phyloP scores from a whole-genome alignment of 345 rosid species.

The Psidium guajava region DNA sequence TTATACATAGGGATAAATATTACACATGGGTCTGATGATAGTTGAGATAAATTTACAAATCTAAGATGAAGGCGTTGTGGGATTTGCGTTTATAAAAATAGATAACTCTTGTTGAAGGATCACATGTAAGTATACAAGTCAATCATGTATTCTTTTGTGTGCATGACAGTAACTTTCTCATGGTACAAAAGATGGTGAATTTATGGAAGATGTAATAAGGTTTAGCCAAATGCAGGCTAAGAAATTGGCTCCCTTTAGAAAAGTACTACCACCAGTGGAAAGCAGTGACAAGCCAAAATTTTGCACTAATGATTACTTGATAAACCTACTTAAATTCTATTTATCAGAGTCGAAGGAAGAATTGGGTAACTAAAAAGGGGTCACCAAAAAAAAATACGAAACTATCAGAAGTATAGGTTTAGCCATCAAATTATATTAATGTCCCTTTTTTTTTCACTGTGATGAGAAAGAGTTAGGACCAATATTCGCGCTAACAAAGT shows the following conservation, averaged over 20 bases:
- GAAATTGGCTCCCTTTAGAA: no score
- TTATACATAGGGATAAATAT: neutral
- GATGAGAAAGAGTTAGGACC: no score
- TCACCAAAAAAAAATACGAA: no score
- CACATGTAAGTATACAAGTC: neutral
- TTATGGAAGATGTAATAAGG: neutral
- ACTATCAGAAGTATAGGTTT: no score
- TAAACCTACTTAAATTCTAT: neutral
- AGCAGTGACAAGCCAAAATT: accelerated
- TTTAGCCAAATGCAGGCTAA: neutral
- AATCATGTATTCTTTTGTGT: neutral
- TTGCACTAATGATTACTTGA: neutral
- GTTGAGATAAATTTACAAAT: neutral
- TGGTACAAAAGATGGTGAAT: neutral
- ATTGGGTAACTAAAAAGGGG: no score
- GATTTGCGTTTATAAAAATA: neutral
- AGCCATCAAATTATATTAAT: no score
- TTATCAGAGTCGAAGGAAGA: no score
- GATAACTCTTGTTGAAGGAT: neutral
- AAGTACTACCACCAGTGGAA: neutral
- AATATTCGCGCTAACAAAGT: no score
- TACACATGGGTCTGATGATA: neutral
- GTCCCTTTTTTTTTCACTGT: no score
- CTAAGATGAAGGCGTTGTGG: neutral
- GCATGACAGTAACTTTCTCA: neutral